A percentile compares a stretch with the other conserved stretches of the same genome.
phyloP scores from a whole-genome alignment of 805 yeast genomes.

The Lipomyces anomalus region DNA sequence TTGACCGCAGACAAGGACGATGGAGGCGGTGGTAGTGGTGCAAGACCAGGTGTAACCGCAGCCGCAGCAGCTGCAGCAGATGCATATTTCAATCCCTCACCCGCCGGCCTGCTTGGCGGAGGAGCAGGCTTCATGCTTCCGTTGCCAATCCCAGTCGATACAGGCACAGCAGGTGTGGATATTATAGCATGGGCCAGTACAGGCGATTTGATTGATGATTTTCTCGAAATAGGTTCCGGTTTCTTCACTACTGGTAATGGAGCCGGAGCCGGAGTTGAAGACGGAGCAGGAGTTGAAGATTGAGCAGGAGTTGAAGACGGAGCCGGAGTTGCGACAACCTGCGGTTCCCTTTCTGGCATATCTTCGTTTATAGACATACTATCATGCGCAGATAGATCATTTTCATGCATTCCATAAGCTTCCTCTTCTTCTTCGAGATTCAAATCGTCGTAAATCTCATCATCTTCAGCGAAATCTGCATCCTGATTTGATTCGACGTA shows the following conservation, averaged over 20 bases:
- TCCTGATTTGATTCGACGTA: slow-evolving; percentile 92
- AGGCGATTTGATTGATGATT: slow-evolving; percentile 14
- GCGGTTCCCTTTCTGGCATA: slow-evolving; percentile 20
- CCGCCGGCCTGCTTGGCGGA: slow-evolving; percentile 48
- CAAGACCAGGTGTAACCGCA: slow-evolving; percentile 23
- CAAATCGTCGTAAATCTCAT: slow-evolving; percentile 81
- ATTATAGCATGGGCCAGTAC: slow-evolving; percentile 25
- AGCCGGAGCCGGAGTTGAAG: no score
- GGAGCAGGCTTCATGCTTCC: slow-evolving; percentile 45
- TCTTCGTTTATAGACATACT: slow-evolving; percentile 19
- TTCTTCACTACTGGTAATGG: no score
- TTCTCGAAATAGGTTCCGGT: slow-evolving; percentile 7
- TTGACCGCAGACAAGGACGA: slow-evolving; percentile 22
- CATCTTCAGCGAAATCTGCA: slow-evolving; percentile 89
- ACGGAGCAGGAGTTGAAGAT: no score
- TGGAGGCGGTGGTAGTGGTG: slow-evolving; percentile 26
- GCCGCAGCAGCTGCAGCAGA: slow-evolving; percentile 32
- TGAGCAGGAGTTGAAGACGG: no score
- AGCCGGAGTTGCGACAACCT: slow-evolving; percentile 9
- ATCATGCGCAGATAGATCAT: slow-evolving; percentile 19
- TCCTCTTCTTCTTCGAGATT: slow-evolving; percentile 57
- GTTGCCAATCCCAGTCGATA: slow-evolving; percentile 1
- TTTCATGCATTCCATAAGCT: slow-evolving; percentile 34
- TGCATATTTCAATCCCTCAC: slow-evolving; percentile 46
- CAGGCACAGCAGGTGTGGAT: slow-evolving; percentile 16